Evolutionary conservation across 2,329 filamentous ascomycete species (phyloP).

Genomic region (Talaromyces sp.): DNA sequence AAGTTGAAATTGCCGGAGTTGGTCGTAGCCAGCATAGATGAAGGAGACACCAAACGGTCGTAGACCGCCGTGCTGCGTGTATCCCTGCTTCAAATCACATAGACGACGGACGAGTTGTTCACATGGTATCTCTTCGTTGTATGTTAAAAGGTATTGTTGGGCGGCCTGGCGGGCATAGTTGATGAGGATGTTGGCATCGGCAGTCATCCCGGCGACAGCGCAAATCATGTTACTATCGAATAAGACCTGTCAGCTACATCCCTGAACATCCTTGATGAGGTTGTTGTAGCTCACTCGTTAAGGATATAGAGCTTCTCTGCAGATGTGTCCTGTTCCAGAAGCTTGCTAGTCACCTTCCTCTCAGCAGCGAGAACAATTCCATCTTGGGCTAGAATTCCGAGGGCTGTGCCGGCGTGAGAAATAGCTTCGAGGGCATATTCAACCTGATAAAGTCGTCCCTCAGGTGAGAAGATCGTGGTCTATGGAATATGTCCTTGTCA

Average conservation of each 20-base stretch:
- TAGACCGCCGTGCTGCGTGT: constrained; percentile 97
- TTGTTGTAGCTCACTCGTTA: constrained; percentile 68
- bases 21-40: constrained; percentile 98
- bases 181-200: constrained; percentile 99
- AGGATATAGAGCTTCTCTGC: constrained; percentile 99
- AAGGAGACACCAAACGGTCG: constrained; percentile 97
- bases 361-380: constrained; percentile 97
- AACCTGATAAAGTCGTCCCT: constrained; percentile 97
- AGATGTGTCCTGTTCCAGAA: constrained; percentile 97
- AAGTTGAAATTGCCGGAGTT: constrained; percentile 92
- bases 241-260: not conserved
- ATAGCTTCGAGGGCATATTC: constrained; percentile 99
- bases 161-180: constrained; percentile 97
- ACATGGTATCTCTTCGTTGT: constrained; percentile 99
- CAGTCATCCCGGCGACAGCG: constrained; percentile 97
- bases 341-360: constrained; percentile 98
- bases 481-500: constrained; percentile 41
- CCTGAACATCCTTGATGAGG: not conserved
- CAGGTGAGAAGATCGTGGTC: constrained; percentile 99
- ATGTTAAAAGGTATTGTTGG: constrained; percentile 95
- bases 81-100: constrained; percentile 98
- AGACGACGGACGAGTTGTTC: constrained; percentile 95
- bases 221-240: constrained; percentile 93
- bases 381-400: constrained; percentile 95
- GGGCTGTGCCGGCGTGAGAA: constrained; percentile 92